phyloP scores from a whole-genome alignment of 768 basidiomycete genomes.

The Lactarius pseudohatsudake region DNA sequence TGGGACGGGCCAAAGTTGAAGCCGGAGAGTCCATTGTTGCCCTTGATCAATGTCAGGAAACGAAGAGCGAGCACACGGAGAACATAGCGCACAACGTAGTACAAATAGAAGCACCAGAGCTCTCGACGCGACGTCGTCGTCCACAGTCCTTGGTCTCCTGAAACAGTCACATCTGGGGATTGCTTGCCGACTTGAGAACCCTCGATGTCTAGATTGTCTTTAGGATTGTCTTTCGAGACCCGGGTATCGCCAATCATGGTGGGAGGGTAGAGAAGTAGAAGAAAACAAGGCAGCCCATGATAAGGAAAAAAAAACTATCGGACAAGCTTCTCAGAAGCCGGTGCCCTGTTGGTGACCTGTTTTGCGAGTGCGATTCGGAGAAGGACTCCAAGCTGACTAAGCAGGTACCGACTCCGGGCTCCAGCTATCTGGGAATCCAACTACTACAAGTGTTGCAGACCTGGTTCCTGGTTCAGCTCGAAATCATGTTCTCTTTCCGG shows the following conservation, averaged over 20 bases:
- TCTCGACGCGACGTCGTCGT: conserved; percentile 31
- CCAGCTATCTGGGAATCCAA: too few relatives aligned
- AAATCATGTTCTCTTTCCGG: background rate
- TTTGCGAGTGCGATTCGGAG: background rate
- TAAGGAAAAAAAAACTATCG: background rate
- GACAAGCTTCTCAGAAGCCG: background rate
- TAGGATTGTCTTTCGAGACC: background rate
- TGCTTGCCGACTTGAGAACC: background rate
- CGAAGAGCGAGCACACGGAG: background rate
- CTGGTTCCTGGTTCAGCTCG: too few relatives aligned
- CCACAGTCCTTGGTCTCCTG: conserved; percentile 15
- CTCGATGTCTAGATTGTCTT: background rate
- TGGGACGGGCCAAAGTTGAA: conserved; percentile 75
- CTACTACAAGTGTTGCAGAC: too few relatives aligned
- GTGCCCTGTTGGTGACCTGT: background rate
- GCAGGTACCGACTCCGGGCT: background rate
- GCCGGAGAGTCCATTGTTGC: conserved; percentile 67
- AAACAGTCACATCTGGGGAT: background rate
- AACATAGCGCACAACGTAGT: conserved; percentile 45
- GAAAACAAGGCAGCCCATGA: conserved; percentile 71
- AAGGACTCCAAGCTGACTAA: background rate
- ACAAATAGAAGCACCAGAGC: conserved; percentile 61
- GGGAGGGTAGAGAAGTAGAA: conserved; percentile 92
- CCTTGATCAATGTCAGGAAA: conserved; percentile 35
- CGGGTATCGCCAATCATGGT: conserved; percentile 44